Evolutionary conservation across 2,329 filamentous ascomycete genomes (phyloP).

Genomic region (Talaromyces sp.): DNA sequence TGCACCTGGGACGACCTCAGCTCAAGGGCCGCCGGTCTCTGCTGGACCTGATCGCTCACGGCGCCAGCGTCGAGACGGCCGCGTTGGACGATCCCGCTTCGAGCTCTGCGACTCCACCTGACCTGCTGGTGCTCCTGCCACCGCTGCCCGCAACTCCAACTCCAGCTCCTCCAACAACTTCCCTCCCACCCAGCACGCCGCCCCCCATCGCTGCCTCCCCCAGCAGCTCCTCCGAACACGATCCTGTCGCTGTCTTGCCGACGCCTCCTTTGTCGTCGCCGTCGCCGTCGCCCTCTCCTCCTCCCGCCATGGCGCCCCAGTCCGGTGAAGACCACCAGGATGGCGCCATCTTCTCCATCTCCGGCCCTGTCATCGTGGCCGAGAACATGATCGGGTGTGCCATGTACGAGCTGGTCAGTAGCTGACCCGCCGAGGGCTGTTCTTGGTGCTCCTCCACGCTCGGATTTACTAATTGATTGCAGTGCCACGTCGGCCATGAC

Average conservation of each 20-base stretch:
- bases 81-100: conserved; percentile 5
- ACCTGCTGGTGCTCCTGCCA: conserved; percentile 34
- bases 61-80: conserved; percentile 33
- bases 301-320: conserved; percentile 39
- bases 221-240: conserved; percentile 34
- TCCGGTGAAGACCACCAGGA: conserved; percentile 51
- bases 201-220: conserved; percentile 30
- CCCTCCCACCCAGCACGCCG: neutral
- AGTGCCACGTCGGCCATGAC: conserved; percentile 91
- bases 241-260: conserved; percentile 15
- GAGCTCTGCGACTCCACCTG: conserved; percentile 26
- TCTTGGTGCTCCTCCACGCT: too few species aligned
- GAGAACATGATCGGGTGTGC: conserved; percentile 98
- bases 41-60: conserved; percentile 54
- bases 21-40: conserved; percentile 57
- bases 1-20: conserved; percentile 45
- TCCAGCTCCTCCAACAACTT: conserved; percentile 13
- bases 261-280: neutral
- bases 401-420: conserved; percentile 93
- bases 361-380: conserved; percentile 86
- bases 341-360: conserved; percentile 67
- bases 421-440: neutral
- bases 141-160: conserved; percentile 32
- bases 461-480: conserved; percentile 8
- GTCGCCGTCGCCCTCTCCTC: conserved; percentile 1